These are phyloP conservation scores for Simmondsia chinensis DNA, from an alignment of 148 eudicot genomes.

Conservation along the genomic window DNA sequence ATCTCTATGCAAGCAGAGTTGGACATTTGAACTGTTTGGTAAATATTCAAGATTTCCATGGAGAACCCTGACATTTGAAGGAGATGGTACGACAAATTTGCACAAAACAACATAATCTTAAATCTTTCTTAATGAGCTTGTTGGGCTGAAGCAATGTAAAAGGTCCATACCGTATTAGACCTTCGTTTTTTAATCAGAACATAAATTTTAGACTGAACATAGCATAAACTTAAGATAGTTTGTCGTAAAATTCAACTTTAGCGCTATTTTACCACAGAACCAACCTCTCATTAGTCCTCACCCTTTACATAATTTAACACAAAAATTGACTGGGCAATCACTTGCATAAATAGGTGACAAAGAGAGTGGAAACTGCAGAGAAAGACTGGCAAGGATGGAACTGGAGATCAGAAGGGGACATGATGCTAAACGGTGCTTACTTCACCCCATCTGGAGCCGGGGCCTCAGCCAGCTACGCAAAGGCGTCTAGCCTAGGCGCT, in stretches of 20 bases:
- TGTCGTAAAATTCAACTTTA: constrained; percentile 1
- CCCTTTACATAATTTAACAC: too few relatives aligned
- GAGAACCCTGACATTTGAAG: not conserved
- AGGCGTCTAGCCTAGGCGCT: constrained; percentile 47
- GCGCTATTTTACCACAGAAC: too few relatives aligned
- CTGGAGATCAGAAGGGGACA: constrained; percentile 64
- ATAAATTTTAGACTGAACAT: not conserved
- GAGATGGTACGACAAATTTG: too few relatives aligned
- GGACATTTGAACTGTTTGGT: not conserved
- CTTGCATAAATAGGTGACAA: constrained; percentile 95
- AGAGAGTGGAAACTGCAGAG: constrained; percentile 57
- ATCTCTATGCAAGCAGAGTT: too few relatives aligned
- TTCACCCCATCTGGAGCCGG: constrained; percentile 40
- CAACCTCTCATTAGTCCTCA: too few relatives aligned
- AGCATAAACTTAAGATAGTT: too few relatives aligned
- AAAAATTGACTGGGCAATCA: too few relatives aligned
- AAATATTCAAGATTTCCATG: not conserved
- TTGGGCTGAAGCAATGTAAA: too few relatives aligned
- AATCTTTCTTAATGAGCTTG: too few relatives aligned
- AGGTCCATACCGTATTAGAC: too few relatives aligned
- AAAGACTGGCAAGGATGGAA: constrained; percentile 72
- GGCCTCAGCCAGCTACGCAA: constrained; percentile 33
- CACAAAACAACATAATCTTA: too few relatives aligned
- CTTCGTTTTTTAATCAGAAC: not conserved
- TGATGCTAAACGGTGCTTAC: constrained; percentile 52